Conservation (phyloP, 1,284 basidiomycete genomes). For the Puccinia hordei region DNA sequence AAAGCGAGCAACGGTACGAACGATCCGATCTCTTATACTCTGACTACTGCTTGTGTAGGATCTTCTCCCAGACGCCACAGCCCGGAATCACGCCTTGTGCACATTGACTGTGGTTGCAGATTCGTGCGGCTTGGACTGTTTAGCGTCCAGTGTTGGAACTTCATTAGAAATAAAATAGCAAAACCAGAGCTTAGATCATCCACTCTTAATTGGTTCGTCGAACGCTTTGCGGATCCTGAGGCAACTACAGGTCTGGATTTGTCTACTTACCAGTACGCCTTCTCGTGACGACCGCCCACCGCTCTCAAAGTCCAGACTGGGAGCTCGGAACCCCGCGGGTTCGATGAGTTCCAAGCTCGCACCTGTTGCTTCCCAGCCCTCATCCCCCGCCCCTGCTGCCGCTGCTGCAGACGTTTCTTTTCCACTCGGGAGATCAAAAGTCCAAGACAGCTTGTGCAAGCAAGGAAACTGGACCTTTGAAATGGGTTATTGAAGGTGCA, state of each 20-base stretch:
- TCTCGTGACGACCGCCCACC: conserved; percentile 57
- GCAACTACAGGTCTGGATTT: conserved; percentile 67
- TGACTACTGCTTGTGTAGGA: conserved; percentile 24
- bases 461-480: conserved; percentile 69
- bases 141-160: too few species aligned
- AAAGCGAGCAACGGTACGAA: conserved; percentile 16
- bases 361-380: conserved; percentile 57
- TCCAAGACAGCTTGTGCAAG: conserved; percentile 73
- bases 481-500: conserved; percentile 69
- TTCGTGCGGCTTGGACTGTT: too few species aligned
- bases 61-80: conserved; percentile 29
- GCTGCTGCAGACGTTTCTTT: conserved; percentile 64
- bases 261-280: conserved; percentile 62
- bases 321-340: conserved; percentile 56
- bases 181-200: conserved; percentile 87
- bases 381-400: conserved; percentile 60
- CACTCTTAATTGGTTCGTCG: conserved; percentile 80
- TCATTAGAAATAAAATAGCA: too few species aligned
- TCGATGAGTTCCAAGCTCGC: conserved; percentile 55
- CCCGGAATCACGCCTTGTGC: too few species aligned
- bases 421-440: conserved; percentile 72
- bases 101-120: too few species aligned
- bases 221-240: conserved; percentile 70
- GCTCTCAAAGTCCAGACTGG: conserved; percentile 53
- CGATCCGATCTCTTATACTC: conserved; percentile 11